Evolutionary conservation across 257 asterid species (phyloP), one percentile per base, ranked within the genome.

Genomic region (Solanum virginianum): DNA sequence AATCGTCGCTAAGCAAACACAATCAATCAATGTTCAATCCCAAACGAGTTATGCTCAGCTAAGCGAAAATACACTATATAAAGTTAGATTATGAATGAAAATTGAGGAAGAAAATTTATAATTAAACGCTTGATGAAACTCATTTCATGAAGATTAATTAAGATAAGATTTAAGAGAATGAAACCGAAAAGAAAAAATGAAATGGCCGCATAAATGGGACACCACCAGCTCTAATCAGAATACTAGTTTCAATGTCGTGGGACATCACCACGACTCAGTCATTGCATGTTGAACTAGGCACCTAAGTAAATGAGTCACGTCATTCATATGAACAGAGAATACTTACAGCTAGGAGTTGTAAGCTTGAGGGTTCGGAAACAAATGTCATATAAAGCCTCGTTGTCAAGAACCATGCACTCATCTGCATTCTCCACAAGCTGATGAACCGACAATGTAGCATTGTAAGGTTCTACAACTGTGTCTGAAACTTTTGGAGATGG

Each of bases 401-500:
- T 83, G 41, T 83, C 86, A 43, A 83, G 86, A 57, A 87, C 89
- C 89, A 87, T 87, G 75, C 89, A 87, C 87, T 87, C 89, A 56
- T 87, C 89, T 17, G 89, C 89, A 57, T 87, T 87, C 83, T 87
- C 89, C 60, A 87, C 89, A 29, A 87, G 89, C 85, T 87, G 89
- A 60, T 87, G 89, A 36, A 87, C 87, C 13, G 90, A 88, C 80
- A 88, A 83, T 0, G 88, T 88, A 3, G 90, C 90, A 49, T 88
- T 85, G 51, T 88, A 88, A 55, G 90, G 90, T 83, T 88, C 90
- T 54, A 88, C 90, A 60, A 88, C 90, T 0, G 90, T 88, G 55
- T 88, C 89, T 8, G 89, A 87, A 14, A 87, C 87, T 82, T 87
- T 87, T 1, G 89, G 89, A 11, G 89, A 87, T 11, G 90, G 90